Conservation (phyloP, 441 rosid species). For the Corymbia citriodora region DNA sequence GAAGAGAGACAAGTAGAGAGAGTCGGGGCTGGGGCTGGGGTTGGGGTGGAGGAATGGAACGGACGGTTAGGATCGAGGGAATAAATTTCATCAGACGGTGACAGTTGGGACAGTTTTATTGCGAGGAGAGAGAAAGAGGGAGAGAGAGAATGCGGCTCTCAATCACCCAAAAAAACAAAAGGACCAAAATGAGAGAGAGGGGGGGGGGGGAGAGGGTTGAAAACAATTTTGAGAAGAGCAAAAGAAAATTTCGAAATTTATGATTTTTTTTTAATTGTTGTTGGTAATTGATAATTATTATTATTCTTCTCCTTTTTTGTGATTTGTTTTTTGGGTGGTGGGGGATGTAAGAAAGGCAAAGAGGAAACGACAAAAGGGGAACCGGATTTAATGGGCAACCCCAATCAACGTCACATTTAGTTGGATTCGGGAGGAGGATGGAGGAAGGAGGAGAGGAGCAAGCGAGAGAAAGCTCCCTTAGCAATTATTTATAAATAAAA, state of each 20-base stretch:
- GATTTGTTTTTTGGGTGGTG: background rate
- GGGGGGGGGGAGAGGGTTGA: background rate
- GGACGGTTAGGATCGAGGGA: conserved; percentile 18
- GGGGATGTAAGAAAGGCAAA: background rate
- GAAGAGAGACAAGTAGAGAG: background rate
- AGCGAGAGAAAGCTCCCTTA: background rate
- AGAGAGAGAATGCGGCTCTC: background rate
- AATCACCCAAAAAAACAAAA: background rate
- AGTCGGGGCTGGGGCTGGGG: too few relatives aligned
- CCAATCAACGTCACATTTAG: background rate
- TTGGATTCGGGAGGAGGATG: background rate
- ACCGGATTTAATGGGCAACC: background rate
- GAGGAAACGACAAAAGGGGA: background rate
- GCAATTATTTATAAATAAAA: background rate
- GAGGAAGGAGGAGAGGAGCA: background rate
- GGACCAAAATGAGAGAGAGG: background rate
- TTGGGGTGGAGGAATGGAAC: background rate
- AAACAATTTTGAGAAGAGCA: background rate
- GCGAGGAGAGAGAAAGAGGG: background rate
- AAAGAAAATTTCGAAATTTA: background rate
- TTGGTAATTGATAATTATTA: background rate
- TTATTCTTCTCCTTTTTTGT: background rate
- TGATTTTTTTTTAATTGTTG: background rate
- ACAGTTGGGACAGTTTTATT: conserved; percentile 18
- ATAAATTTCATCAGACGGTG: conserved; percentile 19